Evolutionary conservation across 306 rosid genomes (phyloP).

Genomic region (Ceratonia siliqua): DNA sequence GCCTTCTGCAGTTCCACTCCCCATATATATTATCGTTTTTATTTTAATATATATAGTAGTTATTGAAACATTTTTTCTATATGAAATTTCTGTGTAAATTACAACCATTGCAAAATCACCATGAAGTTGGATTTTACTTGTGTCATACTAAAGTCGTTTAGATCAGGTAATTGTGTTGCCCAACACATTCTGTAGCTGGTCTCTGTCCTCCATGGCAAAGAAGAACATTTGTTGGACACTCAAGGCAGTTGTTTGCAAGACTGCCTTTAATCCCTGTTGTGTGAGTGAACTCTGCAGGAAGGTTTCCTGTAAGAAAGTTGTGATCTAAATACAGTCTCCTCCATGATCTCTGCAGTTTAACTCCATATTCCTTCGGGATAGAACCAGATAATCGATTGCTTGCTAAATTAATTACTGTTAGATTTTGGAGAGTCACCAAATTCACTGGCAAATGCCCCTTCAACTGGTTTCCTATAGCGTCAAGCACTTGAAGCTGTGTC

Average conservation of each 20-base stretch:
- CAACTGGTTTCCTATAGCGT: slow-evolving; percentile 47
- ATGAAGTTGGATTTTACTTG: neutral
- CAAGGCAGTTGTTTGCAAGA: slow-evolving; percentile 54
- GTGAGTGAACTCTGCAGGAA: slow-evolving; percentile 38
- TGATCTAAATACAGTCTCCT: slow-evolving; percentile 39
- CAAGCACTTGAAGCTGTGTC: slow-evolving; percentile 38
- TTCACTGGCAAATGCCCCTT: slow-evolving; percentile 47
- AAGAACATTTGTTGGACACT: slow-evolving; percentile 34
- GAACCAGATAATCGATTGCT: slow-evolving; percentile 41
- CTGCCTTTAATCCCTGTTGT: slow-evolving; percentile 30
- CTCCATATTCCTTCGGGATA: slow-evolving; percentile 48
- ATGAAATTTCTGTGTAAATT: neutral
- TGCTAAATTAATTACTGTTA: slow-evolving; percentile 40
- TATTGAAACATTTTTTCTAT: neutral
- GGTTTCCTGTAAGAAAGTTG: slow-evolving; percentile 46
- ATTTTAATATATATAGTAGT: neutral
- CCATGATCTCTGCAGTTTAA: slow-evolving; percentile 35
- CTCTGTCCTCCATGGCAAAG: slow-evolving; percentile 45
- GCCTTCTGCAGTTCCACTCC: neutral
- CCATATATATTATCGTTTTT: no score
- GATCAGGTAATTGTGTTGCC: slow-evolving; percentile 10
- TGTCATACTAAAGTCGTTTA: neutral
- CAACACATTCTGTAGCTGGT: slow-evolving; percentile 39
- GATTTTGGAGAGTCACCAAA: slow-evolving; percentile 39
- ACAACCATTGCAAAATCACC: neutral